Conservation (phyloP, 768 basidiomycete species). For the Lactifluus piperatus region DNA sequence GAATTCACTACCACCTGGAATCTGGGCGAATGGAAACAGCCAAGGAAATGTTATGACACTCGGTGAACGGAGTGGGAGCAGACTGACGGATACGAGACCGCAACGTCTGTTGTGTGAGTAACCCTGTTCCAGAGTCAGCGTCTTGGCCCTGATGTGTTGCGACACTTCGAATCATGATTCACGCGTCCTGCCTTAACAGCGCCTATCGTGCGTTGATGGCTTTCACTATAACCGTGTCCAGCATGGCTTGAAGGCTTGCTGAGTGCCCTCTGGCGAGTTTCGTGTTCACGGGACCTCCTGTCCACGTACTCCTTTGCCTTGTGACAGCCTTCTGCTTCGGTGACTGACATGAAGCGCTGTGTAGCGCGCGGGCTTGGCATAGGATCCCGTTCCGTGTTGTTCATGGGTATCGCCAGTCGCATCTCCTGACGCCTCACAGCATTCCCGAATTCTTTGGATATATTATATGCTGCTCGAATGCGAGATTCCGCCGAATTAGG, state of each 20-base stretch:
- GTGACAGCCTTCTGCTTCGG: background rate
- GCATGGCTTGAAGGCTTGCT: background rate
- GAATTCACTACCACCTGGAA: background rate
- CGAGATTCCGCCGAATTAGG: slow-evolving; percentile 2
- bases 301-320: background rate
- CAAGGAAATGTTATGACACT: background rate
- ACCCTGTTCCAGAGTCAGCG: background rate
- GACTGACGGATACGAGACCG: background rate
- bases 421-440: slow-evolving; percentile 7
- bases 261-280: background rate
- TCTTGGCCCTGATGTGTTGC: background rate
- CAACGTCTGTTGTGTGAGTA: background rate
- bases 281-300: background rate
- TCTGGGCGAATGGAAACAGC: background rate
- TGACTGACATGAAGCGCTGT: background rate
- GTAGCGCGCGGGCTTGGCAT: background rate
- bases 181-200: background rate
- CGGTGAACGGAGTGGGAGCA: background rate
- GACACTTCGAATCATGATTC: background rate
- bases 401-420: background rate
- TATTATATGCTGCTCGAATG: slow-evolving; percentile 7
- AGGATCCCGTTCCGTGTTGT: background rate
- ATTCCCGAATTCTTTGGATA: slow-evolving; percentile 3
- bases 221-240: background rate
- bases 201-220: background rate